phyloP scores from a whole-genome alignment of 2,329 filamentous ascomycete genomes.

The Xylogone sp. region DNA sequence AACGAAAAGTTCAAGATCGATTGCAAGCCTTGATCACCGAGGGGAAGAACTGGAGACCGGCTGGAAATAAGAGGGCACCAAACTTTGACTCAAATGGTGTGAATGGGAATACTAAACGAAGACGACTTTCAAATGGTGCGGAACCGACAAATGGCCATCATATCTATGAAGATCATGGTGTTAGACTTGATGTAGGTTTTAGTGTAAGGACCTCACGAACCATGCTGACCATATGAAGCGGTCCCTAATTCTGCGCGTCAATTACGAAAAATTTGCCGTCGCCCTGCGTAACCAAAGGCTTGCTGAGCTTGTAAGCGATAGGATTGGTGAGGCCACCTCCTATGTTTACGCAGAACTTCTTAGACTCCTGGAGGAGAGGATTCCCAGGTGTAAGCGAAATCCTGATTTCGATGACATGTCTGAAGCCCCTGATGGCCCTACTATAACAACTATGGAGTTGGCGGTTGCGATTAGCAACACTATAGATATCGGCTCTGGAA shows the following conservation, averaged over 20 bases:
- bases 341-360: slow-evolving; percentile 75
- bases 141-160: slow-evolving; percentile 32
- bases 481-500: slow-evolving; percentile 51
- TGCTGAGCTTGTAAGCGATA: slow-evolving; percentile 65
- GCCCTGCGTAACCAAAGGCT: slow-evolving; percentile 77
- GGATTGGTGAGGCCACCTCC: slow-evolving; percentile 69
- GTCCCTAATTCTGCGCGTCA: slow-evolving; percentile 72
- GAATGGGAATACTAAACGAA: slow-evolving; percentile 39
- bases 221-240: slow-evolving; percentile 45
- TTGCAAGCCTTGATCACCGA: slow-evolving; percentile 48
- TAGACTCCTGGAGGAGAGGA: slow-evolving; percentile 63
- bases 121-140: slow-evolving; percentile 49
- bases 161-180: slow-evolving; percentile 36
- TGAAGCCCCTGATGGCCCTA: slow-evolving; percentile 29
- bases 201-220: slow-evolving; percentile 4
- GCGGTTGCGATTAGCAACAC: slow-evolving; percentile 48
- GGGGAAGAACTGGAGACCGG: slow-evolving; percentile 40
- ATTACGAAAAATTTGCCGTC: slow-evolving; percentile 80
- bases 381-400: slow-evolving; percentile 63
- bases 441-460: slow-evolving; percentile 53
- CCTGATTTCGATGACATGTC: slow-evolving; percentile 41
- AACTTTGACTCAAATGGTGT: slow-evolving; percentile 21
- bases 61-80: slow-evolving; percentile 45
- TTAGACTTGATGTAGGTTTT: slow-evolving; percentile 47
- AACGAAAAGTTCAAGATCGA: slow-evolving; percentile 49